phyloP scores from a whole-genome alignment of 2,329 filamentous ascomycete species.

The Stagonosporopsis vannaccii region DNA sequence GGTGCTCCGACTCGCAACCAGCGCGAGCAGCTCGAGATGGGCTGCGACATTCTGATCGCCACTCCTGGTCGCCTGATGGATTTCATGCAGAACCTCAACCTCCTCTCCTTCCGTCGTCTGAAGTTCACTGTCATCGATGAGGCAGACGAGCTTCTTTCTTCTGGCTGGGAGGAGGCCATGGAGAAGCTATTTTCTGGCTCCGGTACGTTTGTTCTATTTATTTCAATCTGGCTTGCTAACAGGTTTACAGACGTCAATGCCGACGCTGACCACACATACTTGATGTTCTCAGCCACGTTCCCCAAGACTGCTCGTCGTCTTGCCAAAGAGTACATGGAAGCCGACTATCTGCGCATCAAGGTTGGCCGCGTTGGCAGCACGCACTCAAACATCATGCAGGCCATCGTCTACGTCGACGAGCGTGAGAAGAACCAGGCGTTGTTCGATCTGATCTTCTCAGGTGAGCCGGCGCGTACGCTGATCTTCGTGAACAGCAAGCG shows the following conservation, averaged over 20 bases:
- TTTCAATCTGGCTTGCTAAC: constrained; percentile 19
- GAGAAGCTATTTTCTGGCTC: constrained; percentile 79
- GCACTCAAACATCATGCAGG: constrained; percentile 82
- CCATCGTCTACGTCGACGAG: constrained; percentile 71
- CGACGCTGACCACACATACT: constrained; percentile 70
- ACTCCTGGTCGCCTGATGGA: constrained; percentile 87
- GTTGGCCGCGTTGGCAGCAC: constrained; percentile 87
- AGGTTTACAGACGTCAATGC: constrained; percentile 71
- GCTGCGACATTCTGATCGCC: constrained; percentile 88
- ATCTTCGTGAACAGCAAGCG: constrained; percentile 88
- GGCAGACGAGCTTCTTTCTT: constrained; percentile 87
- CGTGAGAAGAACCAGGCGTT: constrained; percentile 73
- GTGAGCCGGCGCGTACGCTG: constrained; percentile 78
- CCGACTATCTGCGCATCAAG: constrained; percentile 78
- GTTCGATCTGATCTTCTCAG: constrained; percentile 73
- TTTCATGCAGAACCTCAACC: constrained; percentile 75
- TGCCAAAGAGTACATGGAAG: constrained; percentile 76
- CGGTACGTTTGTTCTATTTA: constrained; percentile 63
- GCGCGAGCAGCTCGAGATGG: constrained; percentile 74
- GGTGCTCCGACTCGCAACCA: constrained; percentile 77
- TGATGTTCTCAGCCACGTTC: constrained; percentile 97
- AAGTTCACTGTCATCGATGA: constrained; percentile 74
- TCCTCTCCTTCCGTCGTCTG: constrained; percentile 77
- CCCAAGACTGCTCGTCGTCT: constrained; percentile 79
- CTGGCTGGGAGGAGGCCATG: constrained; percentile 80